Conservation (phyloP, 164 flowering plant genomes). For the Santalum album region DNA sequence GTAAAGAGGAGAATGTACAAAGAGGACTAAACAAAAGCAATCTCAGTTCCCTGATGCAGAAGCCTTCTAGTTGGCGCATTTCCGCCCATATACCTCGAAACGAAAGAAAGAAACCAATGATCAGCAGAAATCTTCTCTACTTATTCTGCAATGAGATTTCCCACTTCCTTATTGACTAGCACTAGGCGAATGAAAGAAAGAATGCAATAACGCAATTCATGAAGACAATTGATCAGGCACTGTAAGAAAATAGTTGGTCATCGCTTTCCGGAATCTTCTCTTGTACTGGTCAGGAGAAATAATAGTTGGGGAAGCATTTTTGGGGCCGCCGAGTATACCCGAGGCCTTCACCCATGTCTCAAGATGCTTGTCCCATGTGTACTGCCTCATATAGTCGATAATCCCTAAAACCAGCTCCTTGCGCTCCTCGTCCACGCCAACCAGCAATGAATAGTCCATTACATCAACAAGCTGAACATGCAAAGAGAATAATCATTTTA, state of each 20-base stretch:
- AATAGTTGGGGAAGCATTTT: conserved; percentile 69
- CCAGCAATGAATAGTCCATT: conserved; percentile 84
- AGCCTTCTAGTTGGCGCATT: background rate
- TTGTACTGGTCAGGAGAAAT: conserved; percentile 79
- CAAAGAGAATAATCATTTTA: background rate
- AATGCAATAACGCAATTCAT: conserved; percentile 13
- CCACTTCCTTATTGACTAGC: conserved; percentile 3
- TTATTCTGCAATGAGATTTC: background rate
- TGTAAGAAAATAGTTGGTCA: conserved; percentile 72
- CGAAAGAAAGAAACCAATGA: background rate
- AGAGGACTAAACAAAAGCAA: background rate
- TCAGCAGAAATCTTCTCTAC: background rate
- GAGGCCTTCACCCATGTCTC: conserved; percentile 89
- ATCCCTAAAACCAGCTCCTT: conserved; percentile 77
- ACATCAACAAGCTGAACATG: conserved; percentile 63
- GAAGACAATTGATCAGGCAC: conserved; percentile 76
- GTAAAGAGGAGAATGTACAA: background rate
- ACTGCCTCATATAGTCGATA: conserved; percentile 80
- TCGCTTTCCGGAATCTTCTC: conserved; percentile 81
- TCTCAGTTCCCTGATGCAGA: background rate
- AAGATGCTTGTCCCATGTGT: conserved; percentile 88
- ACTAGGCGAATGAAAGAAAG: background rate
- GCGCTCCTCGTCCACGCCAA: conserved; percentile 66
- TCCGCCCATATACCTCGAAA: background rate
- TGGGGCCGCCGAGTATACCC: conserved; percentile 72